phyloP scores from a whole-genome alignment of 129 eudicot species.

The Tagetes patula region DNA sequence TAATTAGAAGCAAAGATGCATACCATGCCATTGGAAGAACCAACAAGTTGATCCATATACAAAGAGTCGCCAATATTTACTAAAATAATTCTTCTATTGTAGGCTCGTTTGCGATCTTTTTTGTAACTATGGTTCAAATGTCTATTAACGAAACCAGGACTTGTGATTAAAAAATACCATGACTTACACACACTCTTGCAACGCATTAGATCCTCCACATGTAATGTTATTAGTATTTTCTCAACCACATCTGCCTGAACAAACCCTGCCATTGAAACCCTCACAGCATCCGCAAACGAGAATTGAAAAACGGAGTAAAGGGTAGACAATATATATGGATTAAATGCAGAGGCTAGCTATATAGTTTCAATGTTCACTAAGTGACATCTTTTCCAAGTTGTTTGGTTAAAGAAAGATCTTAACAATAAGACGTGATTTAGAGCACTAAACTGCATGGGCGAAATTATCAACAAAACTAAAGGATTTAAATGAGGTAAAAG shows the following conservation, averaged over 20 bases:
- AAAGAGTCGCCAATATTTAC: neutral
- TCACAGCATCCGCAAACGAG: too few species aligned
- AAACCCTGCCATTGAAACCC: neutral
- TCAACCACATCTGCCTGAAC: neutral
- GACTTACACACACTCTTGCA: constrained; percentile 3
- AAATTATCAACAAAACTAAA: too few species aligned
- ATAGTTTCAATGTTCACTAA: too few species aligned
- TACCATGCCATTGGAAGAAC: neutral
- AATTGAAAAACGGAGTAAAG: too few species aligned
- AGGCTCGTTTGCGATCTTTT: neutral
- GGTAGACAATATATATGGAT: too few species aligned
- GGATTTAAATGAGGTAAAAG: too few species aligned
- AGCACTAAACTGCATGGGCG: too few species aligned
- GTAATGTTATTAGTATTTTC: neutral
- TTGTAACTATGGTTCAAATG: neutral
- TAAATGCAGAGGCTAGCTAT: too few species aligned
- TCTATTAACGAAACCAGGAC: neutral
- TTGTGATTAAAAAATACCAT: constrained; percentile 5
- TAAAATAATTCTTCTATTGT: neutral
- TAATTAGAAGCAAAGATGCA: neutral
- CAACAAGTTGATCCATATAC: neutral
- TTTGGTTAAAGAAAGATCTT: too few species aligned
- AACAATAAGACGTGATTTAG: too few species aligned
- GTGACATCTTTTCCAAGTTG: too few species aligned
- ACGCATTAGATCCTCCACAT: neutral